Percentiles rank a stretch among this genome's conserved stretches.
These are phyloP conservation scores for Protomyces arabidopsidicola DNA, from an alignment of 1,139 yeast species.

Conservation along the genomic window DNA sequence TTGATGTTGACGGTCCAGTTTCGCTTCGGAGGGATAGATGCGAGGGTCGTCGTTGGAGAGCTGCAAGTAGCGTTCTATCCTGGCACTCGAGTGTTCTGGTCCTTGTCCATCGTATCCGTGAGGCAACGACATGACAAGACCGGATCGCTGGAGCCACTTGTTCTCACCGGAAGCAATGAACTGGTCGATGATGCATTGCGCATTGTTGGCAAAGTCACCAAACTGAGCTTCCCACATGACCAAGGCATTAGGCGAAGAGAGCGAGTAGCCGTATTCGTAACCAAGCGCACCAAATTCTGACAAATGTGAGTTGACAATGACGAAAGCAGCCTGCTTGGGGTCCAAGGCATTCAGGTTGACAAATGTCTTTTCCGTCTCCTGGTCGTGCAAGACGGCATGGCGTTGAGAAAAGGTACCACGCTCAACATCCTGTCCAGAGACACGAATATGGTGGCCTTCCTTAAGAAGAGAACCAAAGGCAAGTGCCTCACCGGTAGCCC, in stretches of 20 bases:
- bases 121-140: conserved; percentile 89
- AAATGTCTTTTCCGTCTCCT: conserved; percentile 72
- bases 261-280: conserved; percentile 96
- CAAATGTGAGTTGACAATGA: conserved; percentile 89
- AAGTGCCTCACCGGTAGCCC: conserved; percentile 99
- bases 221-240: conserved; percentile 99
- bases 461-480: conserved; percentile 88
- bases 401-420: conserved; percentile 99
- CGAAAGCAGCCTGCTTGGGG: conserved; percentile 80
- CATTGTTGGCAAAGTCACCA: conserved; percentile 99
- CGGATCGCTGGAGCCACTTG: conserved; percentile 99
- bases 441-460: conserved; percentile 96
- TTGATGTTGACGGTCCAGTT: conserved; percentile 95
- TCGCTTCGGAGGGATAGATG: conserved; percentile 81
- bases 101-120: conserved; percentile 99
- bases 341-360: conserved; percentile 78
- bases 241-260: conserved; percentile 92
- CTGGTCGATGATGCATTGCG: conserved; percentile 96
- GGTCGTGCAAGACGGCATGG: conserved; percentile 97
- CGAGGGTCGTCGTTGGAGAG: conserved; percentile 95
- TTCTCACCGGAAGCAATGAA: conserved; percentile 95
- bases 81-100: conserved; percentile 98
- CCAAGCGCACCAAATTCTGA: conserved; percentile 99
- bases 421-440: conserved; percentile 99
- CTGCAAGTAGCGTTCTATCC: conserved; percentile 95